These are phyloP conservation scores for Colletotrichum chlorophyti DNA, from an alignment of 2,329 filamentous ascomycete genomes.

Conservation along the genomic window DNA sequence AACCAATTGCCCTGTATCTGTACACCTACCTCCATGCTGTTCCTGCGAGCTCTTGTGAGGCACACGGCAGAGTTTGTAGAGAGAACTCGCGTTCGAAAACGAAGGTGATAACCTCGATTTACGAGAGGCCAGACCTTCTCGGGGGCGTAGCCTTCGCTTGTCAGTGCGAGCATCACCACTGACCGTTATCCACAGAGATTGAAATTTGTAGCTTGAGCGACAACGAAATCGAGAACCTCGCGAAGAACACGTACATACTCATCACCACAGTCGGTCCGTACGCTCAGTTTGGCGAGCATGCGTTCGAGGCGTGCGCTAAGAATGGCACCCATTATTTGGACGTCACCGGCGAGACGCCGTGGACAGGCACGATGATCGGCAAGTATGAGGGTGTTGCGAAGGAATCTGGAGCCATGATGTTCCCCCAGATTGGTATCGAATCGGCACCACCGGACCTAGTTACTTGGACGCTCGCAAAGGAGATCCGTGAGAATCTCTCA, in stretches of 20 bases:
- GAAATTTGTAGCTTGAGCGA: slow-evolving; percentile 59
- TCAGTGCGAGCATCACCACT: slow-evolving; percentile 1
- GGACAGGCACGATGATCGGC: slow-evolving; percentile 64
- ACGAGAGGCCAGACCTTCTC: not conserved
- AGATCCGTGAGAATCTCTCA: slow-evolving; percentile 56
- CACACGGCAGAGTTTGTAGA: not conserved
- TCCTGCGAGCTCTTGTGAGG: not conserved
- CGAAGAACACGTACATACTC: slow-evolving; percentile 62
- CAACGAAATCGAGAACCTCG: slow-evolving; percentile 53
- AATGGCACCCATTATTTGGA: slow-evolving; percentile 71
- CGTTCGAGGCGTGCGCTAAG: slow-evolving; percentile 67
- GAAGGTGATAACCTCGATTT: not conserved
- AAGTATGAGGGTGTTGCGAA: slow-evolving; percentile 63
- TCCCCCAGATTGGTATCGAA: slow-evolving; percentile 69
- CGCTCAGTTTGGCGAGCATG: slow-evolving; percentile 60
- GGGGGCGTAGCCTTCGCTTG: not conserved
- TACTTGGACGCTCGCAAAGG: slow-evolving; percentile 59
- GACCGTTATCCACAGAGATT: slow-evolving; percentile 46
- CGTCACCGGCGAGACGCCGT: slow-evolving; percentile 66
- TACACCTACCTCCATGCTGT: not conserved
- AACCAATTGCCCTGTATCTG: not conserved
- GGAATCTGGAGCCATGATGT: slow-evolving; percentile 61
- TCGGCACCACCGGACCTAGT: slow-evolving; percentile 67
- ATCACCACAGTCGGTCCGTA: slow-evolving; percentile 69
- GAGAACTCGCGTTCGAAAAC: not conserved